A percentile compares a stretch with the other conserved stretches of the same genome.
phyloP scores from a whole-genome alignment of 495 filamentous ascomycete genomes.

The Melanomma pulvis-pyrius region DNA sequence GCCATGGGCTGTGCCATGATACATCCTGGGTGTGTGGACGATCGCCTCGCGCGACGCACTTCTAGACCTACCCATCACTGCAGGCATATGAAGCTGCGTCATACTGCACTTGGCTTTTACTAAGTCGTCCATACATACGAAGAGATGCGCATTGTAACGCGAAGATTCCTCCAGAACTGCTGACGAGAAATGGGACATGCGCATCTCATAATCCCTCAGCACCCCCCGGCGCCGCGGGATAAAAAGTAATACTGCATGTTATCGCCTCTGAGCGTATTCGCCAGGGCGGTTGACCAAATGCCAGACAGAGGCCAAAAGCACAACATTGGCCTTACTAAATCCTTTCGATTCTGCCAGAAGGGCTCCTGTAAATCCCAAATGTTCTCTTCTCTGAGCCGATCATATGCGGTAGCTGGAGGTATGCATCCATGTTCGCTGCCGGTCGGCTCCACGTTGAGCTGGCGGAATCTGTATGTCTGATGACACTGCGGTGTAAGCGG shows the following conservation, averaged over 20 bases:
- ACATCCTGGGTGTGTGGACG: neutral
- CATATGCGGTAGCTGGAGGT: too few species aligned
- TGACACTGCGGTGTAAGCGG: constrained; percentile 23
- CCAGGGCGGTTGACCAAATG: too few species aligned
- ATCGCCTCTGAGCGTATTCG: too few species aligned
- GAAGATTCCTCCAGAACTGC: constrained; percentile 19
- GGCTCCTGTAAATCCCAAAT: too few species aligned
- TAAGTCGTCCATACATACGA: neutral
- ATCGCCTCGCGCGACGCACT: too few species aligned
- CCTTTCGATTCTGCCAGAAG: too few species aligned
- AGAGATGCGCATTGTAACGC: constrained; percentile 1
- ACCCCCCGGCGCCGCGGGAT: constrained; percentile 20
- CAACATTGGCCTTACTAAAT: too few species aligned
- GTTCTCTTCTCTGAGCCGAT: too few species aligned
- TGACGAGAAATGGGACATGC: constrained; percentile 16
- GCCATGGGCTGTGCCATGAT: neutral
- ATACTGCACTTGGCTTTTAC: constrained; percentile 3
- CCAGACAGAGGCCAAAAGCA: too few species aligned
- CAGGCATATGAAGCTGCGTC: constrained; percentile 15
- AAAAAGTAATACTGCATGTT: neutral
- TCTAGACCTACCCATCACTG: neutral
- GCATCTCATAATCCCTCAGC: constrained; percentile 22
- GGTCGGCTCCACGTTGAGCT: too few species aligned
- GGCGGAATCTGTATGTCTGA: constrained; percentile 9
- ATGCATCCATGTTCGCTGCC: too few species aligned